Percentiles rank a stretch among this genome's conserved stretches.
Conservation (phyloP, 2,329 filamentous ascomycete species). For the Botrytis hyacinthi region DNA sequence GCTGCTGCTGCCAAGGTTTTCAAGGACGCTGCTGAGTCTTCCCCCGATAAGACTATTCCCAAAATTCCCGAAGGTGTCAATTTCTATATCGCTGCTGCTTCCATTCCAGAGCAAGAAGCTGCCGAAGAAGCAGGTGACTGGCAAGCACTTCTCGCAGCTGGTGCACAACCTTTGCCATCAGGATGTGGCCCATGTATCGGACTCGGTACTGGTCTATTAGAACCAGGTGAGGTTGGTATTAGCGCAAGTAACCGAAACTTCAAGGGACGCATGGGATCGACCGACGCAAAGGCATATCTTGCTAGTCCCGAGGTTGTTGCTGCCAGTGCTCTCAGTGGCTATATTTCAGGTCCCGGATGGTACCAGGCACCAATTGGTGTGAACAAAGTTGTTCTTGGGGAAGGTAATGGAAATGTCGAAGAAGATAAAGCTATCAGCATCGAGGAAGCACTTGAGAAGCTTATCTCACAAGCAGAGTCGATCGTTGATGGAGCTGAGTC, state of each 20-base stretch:
- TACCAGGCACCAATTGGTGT: constrained; percentile 71
- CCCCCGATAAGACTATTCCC: constrained; percentile 56
- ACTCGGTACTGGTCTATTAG: constrained; percentile 71
- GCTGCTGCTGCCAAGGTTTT: constrained; percentile 82
- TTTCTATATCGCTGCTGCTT: constrained; percentile 89
- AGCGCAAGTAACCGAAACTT: constrained; percentile 84
- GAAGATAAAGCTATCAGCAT: constrained; percentile 65
- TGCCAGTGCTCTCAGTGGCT: constrained; percentile 74
- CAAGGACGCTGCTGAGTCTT: constrained; percentile 64
- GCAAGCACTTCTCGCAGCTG: constrained; percentile 77
- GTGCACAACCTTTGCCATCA: constrained; percentile 67
- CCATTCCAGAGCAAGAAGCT: constrained; percentile 68
- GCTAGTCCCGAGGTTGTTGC: constrained; percentile 89
- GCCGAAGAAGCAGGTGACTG: constrained; percentile 83
- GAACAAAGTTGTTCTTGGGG: constrained; percentile 65
- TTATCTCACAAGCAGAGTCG: constrained; percentile 65
- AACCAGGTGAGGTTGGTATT: constrained; percentile 84
- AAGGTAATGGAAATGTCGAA: constrained; percentile 65
- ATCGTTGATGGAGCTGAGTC: constrained; percentile 41
- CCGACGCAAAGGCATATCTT: constrained; percentile 78
- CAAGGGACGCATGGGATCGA: constrained; percentile 84
- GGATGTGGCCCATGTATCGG: constrained; percentile 88
- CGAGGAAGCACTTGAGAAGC: constrained; percentile 68
- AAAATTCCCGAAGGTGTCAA: constrained; percentile 75
- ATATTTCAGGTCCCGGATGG: constrained; percentile 73